Percentiles rank a stretch among this genome's conserved stretches.
Evolutionary conservation across 345 rosid genomes (phyloP).

Genomic region (Euphorbia pulcherrima): DNA sequence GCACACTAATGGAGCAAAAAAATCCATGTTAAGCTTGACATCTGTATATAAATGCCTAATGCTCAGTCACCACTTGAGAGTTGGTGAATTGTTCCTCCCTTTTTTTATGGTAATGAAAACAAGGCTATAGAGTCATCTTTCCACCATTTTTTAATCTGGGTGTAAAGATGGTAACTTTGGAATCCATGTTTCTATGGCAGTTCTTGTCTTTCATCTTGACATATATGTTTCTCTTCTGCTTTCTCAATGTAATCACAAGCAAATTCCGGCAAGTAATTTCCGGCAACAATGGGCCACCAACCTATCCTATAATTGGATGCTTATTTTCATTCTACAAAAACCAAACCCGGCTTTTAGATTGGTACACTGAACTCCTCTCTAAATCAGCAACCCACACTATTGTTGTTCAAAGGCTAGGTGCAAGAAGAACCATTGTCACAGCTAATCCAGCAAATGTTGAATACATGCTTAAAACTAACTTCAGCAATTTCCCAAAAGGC

Average conservation of each 20-base stretch:
- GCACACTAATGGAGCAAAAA: no score
- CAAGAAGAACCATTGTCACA: conserved; percentile 59
- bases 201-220: conserved; percentile 12
- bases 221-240: conserved; percentile 17
- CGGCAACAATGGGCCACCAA: conserved; percentile 34
- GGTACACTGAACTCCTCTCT: conserved; percentile 69
- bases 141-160: conserved; percentile 9
- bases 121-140: not conserved
- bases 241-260: conserved; percentile 16
- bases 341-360: conserved; percentile 60
- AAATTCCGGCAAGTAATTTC: conserved; percentile 18
- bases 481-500: conserved; percentile 81
- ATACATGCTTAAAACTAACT: conserved; percentile 76
- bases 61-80: not conserved
- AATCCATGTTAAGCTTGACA: not conserved
- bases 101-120: not conserved
- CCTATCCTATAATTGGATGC: conserved; percentile 69
- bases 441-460: conserved; percentile 73
- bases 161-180: conserved; percentile 23
- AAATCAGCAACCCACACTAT: conserved; percentile 55
- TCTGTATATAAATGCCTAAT: not conserved
- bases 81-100: not conserved
- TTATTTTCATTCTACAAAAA: conserved; percentile 61
- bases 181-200: conserved; percentile 17
- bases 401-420: conserved; percentile 55